Conservation (phyloP, 768 basidiomycete genomes). For the Xerocomellus chrysenteron region DNA sequence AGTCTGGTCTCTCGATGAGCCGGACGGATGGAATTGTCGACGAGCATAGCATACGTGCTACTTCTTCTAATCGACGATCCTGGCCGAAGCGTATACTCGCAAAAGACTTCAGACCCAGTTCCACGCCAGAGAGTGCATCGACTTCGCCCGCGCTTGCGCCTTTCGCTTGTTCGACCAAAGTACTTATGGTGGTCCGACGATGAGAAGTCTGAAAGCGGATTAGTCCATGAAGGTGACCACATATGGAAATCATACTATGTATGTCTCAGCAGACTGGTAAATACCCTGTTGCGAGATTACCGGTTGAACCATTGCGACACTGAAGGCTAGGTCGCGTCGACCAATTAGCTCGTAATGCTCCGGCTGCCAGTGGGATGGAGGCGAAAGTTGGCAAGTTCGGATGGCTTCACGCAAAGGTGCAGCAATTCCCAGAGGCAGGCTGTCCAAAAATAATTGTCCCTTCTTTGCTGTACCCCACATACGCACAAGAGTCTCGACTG, state of each 20-base stretch:
- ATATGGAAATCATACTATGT: slow-evolving; percentile 23
- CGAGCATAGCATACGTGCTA: slow-evolving; percentile 86
- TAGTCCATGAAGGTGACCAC: not conserved
- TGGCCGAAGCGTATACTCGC: slow-evolving; percentile 85
- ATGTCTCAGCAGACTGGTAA: slow-evolving; percentile 33
- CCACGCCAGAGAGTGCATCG: slow-evolving; percentile 65
- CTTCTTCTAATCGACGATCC: slow-evolving; percentile 88
- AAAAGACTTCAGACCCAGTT: slow-evolving; percentile 70
- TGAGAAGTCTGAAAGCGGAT: slow-evolving; percentile 44
- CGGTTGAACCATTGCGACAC: slow-evolving; percentile 32
- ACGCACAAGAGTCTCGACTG: slow-evolving; percentile 55
- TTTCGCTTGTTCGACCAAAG: slow-evolving; percentile 51
- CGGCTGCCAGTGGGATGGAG: slow-evolving; percentile 69
- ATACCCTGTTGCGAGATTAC: slow-evolving; percentile 28
- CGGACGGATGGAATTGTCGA: slow-evolving; percentile 66
- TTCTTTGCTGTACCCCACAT: slow-evolving; percentile 37
- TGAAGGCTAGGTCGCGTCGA: slow-evolving; percentile 32
- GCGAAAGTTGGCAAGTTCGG: slow-evolving; percentile 78
- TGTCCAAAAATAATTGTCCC: slow-evolving; percentile 49
- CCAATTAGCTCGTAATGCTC: slow-evolving; percentile 36
- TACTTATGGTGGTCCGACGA: slow-evolving; percentile 50
- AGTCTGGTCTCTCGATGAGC: slow-evolving; percentile 63
- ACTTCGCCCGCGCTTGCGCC: slow-evolving; percentile 53
- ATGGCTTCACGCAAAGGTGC: slow-evolving; percentile 83
- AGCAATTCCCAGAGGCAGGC: slow-evolving; percentile 66